Evolutionary conservation across 345 rosid genomes (phyloP), one percentile per base, ranked within the genome.

Genomic region (Mercurialis annua): DNA sequence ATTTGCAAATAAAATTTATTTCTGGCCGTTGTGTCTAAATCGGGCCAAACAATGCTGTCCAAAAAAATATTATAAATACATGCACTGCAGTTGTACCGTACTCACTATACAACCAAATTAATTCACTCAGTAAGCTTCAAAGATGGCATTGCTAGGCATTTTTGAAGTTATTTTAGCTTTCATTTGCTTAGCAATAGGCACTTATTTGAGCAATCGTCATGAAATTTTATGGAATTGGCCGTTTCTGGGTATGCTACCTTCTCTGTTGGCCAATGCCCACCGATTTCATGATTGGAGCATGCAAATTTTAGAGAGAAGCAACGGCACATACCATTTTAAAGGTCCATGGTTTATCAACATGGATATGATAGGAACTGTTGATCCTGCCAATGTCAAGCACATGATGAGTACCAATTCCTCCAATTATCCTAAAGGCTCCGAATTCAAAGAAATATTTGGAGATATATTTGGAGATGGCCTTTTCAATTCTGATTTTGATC

Each of bases 381-480:
- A 89, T 67, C 92, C 88, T 1, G 79, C 81, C 49, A 83, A 86
- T 67, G 67, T 85, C 12, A 88, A 81, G 55, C 65, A 89, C 71
- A 71, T 89, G 0, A 74, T 87, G 84, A 86, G 83, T 60, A 10
- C 84, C 44, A 82, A 83, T 73, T 89, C 83, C 58, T 20, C 63
- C 1, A 85, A 87, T 42, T 89, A 70, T 65, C 96, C 86, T 0
- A 89, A 85, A 76, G 92, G 92, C 2, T 18, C 77, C 1, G 79
- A 83, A 8, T 86, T 81, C 77, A 81, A 68, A 75, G 69, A 80
- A 70, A 64, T 81, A 0, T 85, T 85, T 21, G 86, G n/a, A n/a
- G n/a, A 87, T 20, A 64, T 82, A 40, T 67, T 87, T 51, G 92
- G 91, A 16, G 78, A 86, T 51, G 91, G 91, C 30, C 83, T 88